phyloP scores from a whole-genome alignment of 169 alveolate genomes.

The Sarcocystis neurona region DNA sequence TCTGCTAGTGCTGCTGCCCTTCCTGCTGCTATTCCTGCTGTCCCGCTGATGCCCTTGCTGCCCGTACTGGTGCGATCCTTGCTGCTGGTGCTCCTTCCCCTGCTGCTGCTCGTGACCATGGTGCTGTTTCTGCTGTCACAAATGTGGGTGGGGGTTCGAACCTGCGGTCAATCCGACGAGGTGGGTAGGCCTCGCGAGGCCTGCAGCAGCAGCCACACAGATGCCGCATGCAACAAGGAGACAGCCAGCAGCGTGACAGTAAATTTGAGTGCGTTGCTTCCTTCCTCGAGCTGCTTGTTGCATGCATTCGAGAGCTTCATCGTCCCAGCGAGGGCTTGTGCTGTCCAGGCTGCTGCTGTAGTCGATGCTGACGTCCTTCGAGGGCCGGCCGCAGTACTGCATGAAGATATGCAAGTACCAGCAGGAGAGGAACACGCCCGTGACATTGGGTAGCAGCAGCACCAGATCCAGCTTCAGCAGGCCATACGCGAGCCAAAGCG shows the following conservation, averaged over 20 bases:
- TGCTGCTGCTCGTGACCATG: too few species aligned
- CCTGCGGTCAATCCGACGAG: constrained; percentile 34
- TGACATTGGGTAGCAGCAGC: constrained; percentile 46
- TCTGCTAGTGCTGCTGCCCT: too few species aligned
- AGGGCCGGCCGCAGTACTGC: not conserved
- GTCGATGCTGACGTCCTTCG: too few species aligned
- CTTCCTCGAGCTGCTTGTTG: not conserved
- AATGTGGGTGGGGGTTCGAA: not conserved
- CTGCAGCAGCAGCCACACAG: not conserved
- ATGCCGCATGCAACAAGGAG: not conserved
- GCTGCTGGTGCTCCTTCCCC: too few species aligned
- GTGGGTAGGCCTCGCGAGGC: not conserved
- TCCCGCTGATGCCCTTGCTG: too few species aligned
- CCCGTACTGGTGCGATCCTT: too few species aligned
- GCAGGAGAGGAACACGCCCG: constrained; percentile 30
- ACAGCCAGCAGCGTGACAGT: not conserved
- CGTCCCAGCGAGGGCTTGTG: too few species aligned
- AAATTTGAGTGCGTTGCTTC: not conserved
- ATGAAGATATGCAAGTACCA: constrained; percentile 15
- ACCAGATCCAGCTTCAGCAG: constrained; percentile 28
- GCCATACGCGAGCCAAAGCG: constrained; percentile 53
- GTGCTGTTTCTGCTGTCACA: too few species aligned
- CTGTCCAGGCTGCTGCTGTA: too few species aligned
- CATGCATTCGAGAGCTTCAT: too few species aligned
- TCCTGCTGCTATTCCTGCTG: too few species aligned